phyloP scores from a whole-genome alignment of 805 yeast species.

The Suhomyces pyralidae region DNA sequence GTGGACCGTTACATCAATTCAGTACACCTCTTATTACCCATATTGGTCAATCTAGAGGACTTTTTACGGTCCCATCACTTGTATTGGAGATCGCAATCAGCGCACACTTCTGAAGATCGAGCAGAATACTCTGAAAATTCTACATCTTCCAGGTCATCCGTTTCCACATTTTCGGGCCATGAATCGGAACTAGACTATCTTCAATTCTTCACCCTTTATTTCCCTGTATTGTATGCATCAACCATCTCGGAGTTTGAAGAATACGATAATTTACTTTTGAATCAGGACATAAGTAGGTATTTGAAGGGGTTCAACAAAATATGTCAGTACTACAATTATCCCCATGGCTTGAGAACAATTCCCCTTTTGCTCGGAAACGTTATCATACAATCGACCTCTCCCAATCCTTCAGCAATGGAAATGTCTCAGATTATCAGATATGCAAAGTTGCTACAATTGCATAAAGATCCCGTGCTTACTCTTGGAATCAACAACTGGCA shows the following conservation, averaged over 20 bases:
- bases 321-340: conserved; percentile 50
- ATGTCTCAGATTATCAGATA: conserved; percentile 55
- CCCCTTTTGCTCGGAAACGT: conserved; percentile 47
- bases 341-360: conserved; percentile 43
- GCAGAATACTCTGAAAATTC: conserved; percentile 5
- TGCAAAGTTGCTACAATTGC: conserved; percentile 54
- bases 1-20: conserved; percentile 48
- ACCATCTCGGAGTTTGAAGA: conserved; percentile 60
- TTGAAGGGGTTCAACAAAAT: conserved; percentile 49
- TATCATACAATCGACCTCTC: conserved; percentile 50
- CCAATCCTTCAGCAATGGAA: conserved; percentile 54
- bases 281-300: conserved; percentile 49
- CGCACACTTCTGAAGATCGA: conserved; percentile 3
- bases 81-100: conserved; percentile 40
- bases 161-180: not conserved
- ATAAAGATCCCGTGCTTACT: conserved; percentile 57
- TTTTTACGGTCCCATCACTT: conserved; percentile 45
- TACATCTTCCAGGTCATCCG: conserved; percentile 6
- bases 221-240: conserved; percentile 56
- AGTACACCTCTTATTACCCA: conserved; percentile 55
- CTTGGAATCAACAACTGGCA: conserved; percentile 48
- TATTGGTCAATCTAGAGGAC: conserved; percentile 44
- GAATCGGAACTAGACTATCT: conserved; percentile 28
- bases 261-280: conserved; percentile 44
- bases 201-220: conserved; percentile 48